Percentiles rank a stretch among this genome's conserved stretches.
Evolutionary conservation across 306 rosid genomes (phyloP).

Genomic region (Medicago lupulina): DNA sequence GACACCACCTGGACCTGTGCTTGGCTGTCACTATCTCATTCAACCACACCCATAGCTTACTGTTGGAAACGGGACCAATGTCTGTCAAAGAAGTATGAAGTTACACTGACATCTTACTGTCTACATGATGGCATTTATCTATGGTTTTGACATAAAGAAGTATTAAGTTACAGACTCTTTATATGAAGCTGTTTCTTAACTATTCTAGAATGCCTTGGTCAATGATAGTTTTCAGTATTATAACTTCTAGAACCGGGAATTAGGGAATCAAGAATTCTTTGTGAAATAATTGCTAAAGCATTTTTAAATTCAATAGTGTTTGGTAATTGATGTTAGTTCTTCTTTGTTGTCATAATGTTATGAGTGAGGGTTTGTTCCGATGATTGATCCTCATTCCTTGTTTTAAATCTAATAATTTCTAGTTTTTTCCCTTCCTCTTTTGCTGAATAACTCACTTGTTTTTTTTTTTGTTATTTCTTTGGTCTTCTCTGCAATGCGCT

Average conservation of each 20-base stretch:
- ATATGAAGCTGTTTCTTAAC: conserved; percentile 5
- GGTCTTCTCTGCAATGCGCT: conserved; percentile 45
- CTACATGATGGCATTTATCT: conserved; percentile 3
- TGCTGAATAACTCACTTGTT: conserved; percentile 45
- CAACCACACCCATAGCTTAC: conserved; percentile 27
- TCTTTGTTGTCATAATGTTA: conserved; percentile 23
- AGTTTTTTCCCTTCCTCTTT: conserved; percentile 21
- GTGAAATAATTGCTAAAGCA: conserved; percentile 18
- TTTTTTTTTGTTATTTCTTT: conserved; percentile 34
- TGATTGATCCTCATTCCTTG: conserved; percentile 18
- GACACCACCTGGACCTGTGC: background rate
- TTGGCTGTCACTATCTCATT: conserved; percentile 14
- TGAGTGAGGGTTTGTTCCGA: conserved; percentile 32
- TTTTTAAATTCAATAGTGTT: conserved; percentile 21
- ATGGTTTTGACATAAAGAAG: conserved; percentile 25
- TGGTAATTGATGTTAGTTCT: conserved; percentile 30
- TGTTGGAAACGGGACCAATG: background rate
- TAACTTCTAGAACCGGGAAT: conserved; percentile 26
- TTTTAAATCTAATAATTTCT: conserved; percentile 7
- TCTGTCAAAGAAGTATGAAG: background rate
- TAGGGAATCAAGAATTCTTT: conserved; percentile 19
- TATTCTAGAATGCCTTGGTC: conserved; percentile 32
- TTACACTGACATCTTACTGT: background rate
- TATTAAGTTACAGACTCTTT: conserved; percentile 1
- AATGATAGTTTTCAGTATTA: conserved; percentile 7